A percentile compares a stretch with the other conserved stretches of the same genome.
phyloP scores from a whole-genome alignment of 1,139 yeast genomes.

The Meyerozyma guilliermondii region DNA sequence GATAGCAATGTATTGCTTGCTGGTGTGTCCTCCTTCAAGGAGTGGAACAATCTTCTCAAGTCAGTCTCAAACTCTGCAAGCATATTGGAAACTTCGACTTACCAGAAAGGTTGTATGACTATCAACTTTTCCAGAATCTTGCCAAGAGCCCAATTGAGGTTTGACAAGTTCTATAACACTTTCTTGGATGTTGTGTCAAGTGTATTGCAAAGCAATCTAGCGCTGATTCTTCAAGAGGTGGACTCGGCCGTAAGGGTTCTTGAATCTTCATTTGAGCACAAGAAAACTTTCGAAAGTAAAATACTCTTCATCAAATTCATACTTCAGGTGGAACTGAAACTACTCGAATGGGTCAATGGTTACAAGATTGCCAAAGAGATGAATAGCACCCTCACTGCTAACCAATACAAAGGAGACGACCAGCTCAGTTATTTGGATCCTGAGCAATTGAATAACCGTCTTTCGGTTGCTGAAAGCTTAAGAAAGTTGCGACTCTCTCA shows the following conservation, averaged over 20 bases:
- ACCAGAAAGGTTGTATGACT: constrained; percentile 47
- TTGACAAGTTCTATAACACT: constrained; percentile 27
- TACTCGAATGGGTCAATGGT: constrained; percentile 13
- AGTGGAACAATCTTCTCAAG: background rate
- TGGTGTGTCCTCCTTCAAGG: background rate
- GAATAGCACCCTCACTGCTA: background rate
- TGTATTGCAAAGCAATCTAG: background rate
- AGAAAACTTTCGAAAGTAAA: background rate
- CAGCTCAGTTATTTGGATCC: background rate
- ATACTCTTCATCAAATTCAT: constrained; percentile 4
- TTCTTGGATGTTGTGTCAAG: constrained; percentile 16
- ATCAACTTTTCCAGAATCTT: constrained; percentile 38
- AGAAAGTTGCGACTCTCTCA: constrained; percentile 13
- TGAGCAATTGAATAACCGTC: constrained; percentile 7
- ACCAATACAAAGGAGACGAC: background rate
- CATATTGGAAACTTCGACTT: constrained; percentile 12
- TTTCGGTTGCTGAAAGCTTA: constrained; percentile 14
- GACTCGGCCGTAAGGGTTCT: background rate
- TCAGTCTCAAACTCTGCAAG: background rate
- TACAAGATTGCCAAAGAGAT: constrained; percentile 8
- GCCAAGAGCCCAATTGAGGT: constrained; percentile 17
- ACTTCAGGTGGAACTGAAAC: constrained; percentile 10
- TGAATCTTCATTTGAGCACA: background rate
- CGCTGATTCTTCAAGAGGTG: background rate
- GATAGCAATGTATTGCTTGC: constrained; percentile 5